Conservation (phyloP, 2,329 filamentous ascomycete species). For the Ophiostoma ips region DNA sequence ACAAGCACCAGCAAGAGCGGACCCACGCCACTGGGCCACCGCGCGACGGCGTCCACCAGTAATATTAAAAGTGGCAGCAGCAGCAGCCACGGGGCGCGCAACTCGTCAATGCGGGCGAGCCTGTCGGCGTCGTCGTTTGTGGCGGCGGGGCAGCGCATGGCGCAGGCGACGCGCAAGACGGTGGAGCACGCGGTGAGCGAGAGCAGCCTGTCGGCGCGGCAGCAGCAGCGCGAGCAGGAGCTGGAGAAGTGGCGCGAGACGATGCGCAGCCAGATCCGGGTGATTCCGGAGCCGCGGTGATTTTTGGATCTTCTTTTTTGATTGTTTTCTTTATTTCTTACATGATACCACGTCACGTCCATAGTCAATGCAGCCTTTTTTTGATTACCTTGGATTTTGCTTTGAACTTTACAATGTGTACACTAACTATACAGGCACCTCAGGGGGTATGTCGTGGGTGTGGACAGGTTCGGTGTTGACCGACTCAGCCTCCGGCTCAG, state of each 20-base stretch:
- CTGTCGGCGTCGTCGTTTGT: constrained; percentile 5
- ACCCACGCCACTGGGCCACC: background rate
- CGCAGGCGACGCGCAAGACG: constrained; percentile 9
- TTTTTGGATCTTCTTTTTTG: background rate
- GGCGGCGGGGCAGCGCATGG: constrained; percentile 8
- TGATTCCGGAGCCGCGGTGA: constrained; percentile 16
- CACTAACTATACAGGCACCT: too few relatives aligned
- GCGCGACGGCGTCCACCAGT: background rate
- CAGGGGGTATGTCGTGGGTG: too few relatives aligned
- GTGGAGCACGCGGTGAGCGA: background rate
- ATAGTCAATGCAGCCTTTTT: background rate
- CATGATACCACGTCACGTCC: background rate
- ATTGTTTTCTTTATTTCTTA: background rate
- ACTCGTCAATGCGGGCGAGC: background rate
- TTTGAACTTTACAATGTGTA: too few relatives aligned
- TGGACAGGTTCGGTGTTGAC: background rate
- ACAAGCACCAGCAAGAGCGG: too few relatives aligned
- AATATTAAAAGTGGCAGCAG: background rate
- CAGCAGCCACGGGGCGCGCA: background rate
- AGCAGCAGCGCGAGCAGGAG: constrained; percentile 16
- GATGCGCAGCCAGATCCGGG: constrained; percentile 24
- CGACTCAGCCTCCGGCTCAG: background rate
- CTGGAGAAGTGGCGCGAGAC: constrained; percentile 23
- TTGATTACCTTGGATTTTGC: too few relatives aligned
- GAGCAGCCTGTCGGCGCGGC: constrained; percentile 6